Conservation (phyloP, 2,329 filamentous ascomycete species). For the Pseudopyricularia javanii region DNA sequence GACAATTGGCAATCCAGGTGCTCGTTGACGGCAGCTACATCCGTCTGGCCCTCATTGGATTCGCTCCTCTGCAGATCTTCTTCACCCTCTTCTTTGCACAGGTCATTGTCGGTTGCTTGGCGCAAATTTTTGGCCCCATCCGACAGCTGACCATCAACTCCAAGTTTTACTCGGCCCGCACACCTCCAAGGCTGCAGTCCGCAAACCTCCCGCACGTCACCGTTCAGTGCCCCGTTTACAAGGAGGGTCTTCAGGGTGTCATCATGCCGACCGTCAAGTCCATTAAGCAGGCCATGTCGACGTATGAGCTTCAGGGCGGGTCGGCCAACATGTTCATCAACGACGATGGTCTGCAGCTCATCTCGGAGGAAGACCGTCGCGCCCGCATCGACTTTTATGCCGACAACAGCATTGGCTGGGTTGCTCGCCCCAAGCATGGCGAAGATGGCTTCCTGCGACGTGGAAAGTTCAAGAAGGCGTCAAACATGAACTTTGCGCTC, state of each 20-base stretch:
- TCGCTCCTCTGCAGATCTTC: conserved; percentile 64
- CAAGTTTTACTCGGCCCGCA: conserved; percentile 68
- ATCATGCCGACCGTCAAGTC: conserved; percentile 68
- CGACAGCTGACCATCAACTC: conserved; percentile 64
- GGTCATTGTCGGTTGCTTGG: conserved; percentile 63
- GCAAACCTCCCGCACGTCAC: conserved; percentile 58
- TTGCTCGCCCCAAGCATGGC: conserved; percentile 51
- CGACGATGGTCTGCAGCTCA: conserved; percentile 60
- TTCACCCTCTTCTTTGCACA: conserved; percentile 75
- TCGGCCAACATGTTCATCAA: conserved; percentile 69
- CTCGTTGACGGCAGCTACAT: conserved; percentile 49
- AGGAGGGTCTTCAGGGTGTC: conserved; percentile 65
- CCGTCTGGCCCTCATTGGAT: conserved; percentile 50
- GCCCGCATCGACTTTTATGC: conserved; percentile 57
- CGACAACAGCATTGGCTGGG: conserved; percentile 59
- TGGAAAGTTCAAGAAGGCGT: conserved; percentile 60
- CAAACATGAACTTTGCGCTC: conserved; percentile 61
- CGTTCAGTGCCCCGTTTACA: conserved; percentile 81
- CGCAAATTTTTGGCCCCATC: conserved; percentile 66
- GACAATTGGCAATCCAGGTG: conserved; percentile 56
- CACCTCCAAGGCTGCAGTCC: conserved; percentile 47
- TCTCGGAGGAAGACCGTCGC: conserved; percentile 47
- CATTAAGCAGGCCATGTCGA: conserved; percentile 65
- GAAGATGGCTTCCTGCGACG: conserved; percentile 49
- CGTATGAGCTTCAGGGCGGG: conserved; percentile 66